phyloP scores from a whole-genome alignment of 371 early-diverging fungal genomes.

The Rhizopus delemar region DNA sequence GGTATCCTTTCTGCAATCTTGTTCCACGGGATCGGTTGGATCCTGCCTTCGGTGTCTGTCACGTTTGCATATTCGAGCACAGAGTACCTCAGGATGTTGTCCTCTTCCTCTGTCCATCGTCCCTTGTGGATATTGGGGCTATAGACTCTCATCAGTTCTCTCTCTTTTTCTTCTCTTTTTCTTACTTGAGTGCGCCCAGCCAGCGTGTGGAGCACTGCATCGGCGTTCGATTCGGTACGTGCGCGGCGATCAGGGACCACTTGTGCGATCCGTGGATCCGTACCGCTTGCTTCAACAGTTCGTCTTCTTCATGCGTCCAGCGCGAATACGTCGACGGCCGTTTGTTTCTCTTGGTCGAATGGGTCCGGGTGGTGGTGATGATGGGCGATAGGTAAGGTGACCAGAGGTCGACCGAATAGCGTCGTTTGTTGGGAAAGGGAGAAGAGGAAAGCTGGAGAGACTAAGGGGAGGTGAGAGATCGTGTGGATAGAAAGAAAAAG shows the following conservation, averaged over 20 bases:
- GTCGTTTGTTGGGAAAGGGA: constrained; percentile 14
- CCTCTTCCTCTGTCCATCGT: constrained; percentile 71
- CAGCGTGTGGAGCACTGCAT: constrained; percentile 74
- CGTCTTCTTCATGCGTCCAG: constrained; percentile 55
- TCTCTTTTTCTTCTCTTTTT: background rate
- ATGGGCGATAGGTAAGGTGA: constrained; percentile 37
- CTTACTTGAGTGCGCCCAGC: constrained; percentile 63
- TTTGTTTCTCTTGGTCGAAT: constrained; percentile 36
- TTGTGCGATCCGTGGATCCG: constrained; percentile 54
- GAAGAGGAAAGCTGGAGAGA: constrained; percentile 12
- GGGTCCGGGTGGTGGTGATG: constrained; percentile 35
- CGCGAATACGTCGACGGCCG: constrained; percentile 48
- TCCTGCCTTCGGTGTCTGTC: constrained; percentile 48
- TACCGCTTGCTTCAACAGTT: constrained; percentile 45
- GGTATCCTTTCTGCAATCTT: constrained; percentile 58
- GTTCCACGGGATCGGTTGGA: constrained; percentile 65
- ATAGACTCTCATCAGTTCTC: background rate
- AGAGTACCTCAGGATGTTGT: constrained; percentile 50
- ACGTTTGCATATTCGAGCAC: constrained; percentile 49
- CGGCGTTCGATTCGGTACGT: constrained; percentile 65
- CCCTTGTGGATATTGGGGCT: constrained; percentile 65
- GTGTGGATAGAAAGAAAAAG: too few relatives aligned
- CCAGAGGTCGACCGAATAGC: constrained; percentile 24
- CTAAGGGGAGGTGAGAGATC: too few relatives aligned
- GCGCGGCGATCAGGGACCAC: constrained; percentile 68